Conservation (phyloP, 73 alveolate genomes). For the Tetrahymena thermophila region DNA sequence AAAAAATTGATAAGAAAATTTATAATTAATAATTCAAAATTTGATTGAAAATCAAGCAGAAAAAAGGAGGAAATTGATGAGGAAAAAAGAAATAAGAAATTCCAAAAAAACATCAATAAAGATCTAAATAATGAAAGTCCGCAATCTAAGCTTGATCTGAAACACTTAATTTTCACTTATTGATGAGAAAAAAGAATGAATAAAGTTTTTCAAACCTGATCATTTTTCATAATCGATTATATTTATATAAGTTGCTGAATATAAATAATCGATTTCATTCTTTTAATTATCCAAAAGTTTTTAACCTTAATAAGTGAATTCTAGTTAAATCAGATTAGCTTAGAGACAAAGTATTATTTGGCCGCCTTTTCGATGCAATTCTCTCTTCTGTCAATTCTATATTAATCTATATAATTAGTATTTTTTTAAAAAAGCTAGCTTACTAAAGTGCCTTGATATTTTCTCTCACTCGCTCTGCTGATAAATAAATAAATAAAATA, state of each 20-base stretch:
- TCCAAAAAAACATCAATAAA: not conserved
- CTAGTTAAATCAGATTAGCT: not conserved
- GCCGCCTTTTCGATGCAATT: constrained; percentile 1
- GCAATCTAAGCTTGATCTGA: not conserved
- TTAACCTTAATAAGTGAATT: not conserved
- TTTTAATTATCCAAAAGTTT: not conserved
- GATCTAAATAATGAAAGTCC: not conserved
- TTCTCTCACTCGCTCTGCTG: constrained; percentile 6
- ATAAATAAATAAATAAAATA: not conserved
- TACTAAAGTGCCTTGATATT: not conserved
- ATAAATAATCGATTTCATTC: not conserved
- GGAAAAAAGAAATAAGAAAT: not conserved
- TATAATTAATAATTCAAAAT: not conserved
- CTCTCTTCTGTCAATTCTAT: not conserved
- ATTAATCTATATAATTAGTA: not conserved
- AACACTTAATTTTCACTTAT: not conserved
- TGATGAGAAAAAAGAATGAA: not conserved
- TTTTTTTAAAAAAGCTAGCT: not conserved
- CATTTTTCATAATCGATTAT: not conserved
- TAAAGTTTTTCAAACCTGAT: not conserved
- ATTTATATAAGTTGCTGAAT: not conserved
- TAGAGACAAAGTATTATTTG: not conserved
- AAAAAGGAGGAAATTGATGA: constrained; percentile 1
- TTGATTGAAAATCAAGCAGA: not conserved
- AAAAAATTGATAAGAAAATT: not conserved